Conservation (phyloP, 2,329 filamentous ascomycete species). For the Balansia obtecta region DNA sequence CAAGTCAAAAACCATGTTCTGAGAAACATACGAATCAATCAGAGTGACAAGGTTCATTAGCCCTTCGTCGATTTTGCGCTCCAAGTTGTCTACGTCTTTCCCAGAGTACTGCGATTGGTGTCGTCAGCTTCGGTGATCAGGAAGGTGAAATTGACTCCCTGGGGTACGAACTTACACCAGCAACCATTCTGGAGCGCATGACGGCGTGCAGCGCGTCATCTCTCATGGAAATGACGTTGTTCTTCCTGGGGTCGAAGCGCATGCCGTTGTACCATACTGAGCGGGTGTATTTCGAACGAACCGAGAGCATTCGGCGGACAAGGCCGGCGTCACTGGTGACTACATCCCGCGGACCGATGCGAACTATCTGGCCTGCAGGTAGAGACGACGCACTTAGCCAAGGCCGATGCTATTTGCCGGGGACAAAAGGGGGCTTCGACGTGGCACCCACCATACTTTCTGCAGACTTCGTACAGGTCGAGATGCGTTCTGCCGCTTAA, state of each 20-base stretch:
- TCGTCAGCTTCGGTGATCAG: constrained; percentile 8
- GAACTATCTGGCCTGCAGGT: constrained; percentile 16
- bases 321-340: constrained; percentile 33
- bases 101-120: constrained; percentile 32
- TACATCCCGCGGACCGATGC: constrained; percentile 29
- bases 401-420: no score
- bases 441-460: constrained; percentile 21
- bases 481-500: constrained; percentile 21
- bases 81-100: constrained; percentile 34
- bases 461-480: constrained; percentile 22
- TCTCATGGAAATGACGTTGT: constrained; percentile 37
- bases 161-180: constrained; percentile 25
- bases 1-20: constrained; percentile 8
- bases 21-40: constrained; percentile 7
- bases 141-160: not conserved
- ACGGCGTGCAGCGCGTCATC: constrained; percentile 30
- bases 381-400: not conserved
- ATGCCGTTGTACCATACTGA: constrained; percentile 34
- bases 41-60: constrained; percentile 7
- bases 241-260: constrained; percentile 34
- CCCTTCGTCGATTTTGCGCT: constrained; percentile 19
- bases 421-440: no score
- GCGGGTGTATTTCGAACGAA: constrained; percentile 22
- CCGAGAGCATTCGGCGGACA: constrained; percentile 27
- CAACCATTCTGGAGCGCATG: constrained; percentile 35